Conservation (phyloP, 108 stramenopile species). For the Pinguiococcus pyrenoidosus region DNA sequence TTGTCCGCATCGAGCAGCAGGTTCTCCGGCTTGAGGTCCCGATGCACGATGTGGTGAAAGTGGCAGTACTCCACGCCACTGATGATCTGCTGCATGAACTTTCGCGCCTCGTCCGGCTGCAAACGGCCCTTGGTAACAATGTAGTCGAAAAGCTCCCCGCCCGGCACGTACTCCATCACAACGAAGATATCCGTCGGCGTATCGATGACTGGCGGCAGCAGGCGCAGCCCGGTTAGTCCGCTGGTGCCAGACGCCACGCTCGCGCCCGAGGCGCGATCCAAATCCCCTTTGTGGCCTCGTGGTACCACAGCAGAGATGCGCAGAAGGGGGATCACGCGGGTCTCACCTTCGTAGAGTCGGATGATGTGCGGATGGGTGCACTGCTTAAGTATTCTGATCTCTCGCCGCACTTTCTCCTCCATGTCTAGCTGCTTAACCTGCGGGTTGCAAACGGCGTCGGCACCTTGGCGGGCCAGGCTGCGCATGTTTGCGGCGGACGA, state of each 20-base stretch:
- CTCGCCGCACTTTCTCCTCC: conserved; percentile 98
- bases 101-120: conserved; percentile 83
- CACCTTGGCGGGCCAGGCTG: too few species aligned
- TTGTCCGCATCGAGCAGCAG: conserved; percentile 57
- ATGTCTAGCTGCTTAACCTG: conserved; percentile 94
- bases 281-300: neutral
- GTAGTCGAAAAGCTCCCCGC: conserved; percentile 98
- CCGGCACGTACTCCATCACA: conserved; percentile 94
- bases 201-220: conserved; percentile 77
- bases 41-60: conserved; percentile 95
- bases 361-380: conserved; percentile 99
- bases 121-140: conserved; percentile 88
- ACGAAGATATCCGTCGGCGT: conserved; percentile 98
- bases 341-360: conserved; percentile 34
- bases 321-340: neutral
- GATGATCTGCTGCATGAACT: conserved; percentile 97
- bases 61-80: conserved; percentile 97
- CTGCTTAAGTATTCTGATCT: conserved; percentile 95
- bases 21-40: conserved; percentile 96
- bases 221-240: too few species aligned
- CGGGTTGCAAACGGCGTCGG: too few species aligned
- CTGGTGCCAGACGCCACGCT: neutral
- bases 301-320: neutral
- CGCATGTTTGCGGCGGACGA: too few species aligned
- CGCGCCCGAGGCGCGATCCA: neutral